These are phyloP conservation scores for Excoecaria agallocha DNA, from an alignment of 345 rosid genomes.

Conservation along the genomic window DNA sequence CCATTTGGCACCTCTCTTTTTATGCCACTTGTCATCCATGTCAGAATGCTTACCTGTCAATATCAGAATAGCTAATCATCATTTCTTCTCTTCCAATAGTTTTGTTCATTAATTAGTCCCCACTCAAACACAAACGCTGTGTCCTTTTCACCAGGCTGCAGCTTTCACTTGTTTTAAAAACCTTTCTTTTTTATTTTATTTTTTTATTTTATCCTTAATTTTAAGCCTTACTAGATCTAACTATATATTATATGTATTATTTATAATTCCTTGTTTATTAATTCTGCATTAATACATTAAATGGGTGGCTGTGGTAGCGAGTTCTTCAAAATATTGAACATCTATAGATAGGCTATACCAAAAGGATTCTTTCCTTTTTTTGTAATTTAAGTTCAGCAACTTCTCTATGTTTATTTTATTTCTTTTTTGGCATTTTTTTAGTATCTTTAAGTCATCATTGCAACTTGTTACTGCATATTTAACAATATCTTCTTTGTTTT, in stretches of 20 bases:
- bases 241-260: background rate
- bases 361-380: background rate
- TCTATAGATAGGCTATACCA: background rate
- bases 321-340: background rate
- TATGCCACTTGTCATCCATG: slow-evolving; percentile 46
- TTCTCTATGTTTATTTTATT: background rate
- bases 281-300: background rate
- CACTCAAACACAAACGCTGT: slow-evolving; percentile 21
- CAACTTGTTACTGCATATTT: background rate
- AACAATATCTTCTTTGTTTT: background rate
- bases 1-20: slow-evolving; percentile 18
- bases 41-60: slow-evolving; percentile 35
- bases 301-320: background rate
- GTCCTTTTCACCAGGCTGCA: slow-evolving; percentile 18
- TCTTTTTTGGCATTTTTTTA: too few relatives aligned
- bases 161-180: background rate
- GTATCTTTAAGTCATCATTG: background rate
- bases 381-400: background rate
- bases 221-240: background rate
- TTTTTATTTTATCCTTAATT: background rate
- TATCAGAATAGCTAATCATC: slow-evolving; percentile 44
- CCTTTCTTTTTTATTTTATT: background rate
- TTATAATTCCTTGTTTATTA: background rate
- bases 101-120: background rate
- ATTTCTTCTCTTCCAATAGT: slow-evolving; percentile 17